Evolutionary conservation across 148 eudicot species (phyloP).

Genomic region (Chenopodium berlandieri): DNA sequence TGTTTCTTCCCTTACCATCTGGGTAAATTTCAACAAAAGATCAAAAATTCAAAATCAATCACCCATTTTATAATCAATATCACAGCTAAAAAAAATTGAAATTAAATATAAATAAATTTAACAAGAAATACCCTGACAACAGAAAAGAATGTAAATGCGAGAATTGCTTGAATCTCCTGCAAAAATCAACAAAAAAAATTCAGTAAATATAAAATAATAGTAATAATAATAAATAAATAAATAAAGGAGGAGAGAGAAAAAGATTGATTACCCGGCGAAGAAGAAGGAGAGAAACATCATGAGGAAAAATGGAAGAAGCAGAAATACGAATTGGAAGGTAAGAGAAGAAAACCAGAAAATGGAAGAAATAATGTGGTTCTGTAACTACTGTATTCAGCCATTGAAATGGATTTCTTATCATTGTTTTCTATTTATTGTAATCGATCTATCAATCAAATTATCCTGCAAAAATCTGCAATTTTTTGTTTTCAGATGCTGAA

Average conservation of each 20-base stretch:
- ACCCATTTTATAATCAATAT: background rate
- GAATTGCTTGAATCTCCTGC: slow-evolving; percentile 84
- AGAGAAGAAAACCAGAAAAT: slow-evolving; percentile 77
- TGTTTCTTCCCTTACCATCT: slow-evolving; percentile 84
- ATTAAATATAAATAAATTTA: background rate
- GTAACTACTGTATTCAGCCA: slow-evolving; percentile 56
- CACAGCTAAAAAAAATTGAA: background rate
- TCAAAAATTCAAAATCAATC: background rate
- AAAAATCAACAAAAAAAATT: background rate
- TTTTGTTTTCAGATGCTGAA: background rate
- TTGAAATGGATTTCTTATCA: slow-evolving; percentile 37
- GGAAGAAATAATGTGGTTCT: slow-evolving; percentile 67
- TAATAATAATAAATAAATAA: no score
- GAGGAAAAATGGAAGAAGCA: slow-evolving; percentile 53
- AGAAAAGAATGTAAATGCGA: slow-evolving; percentile 61
- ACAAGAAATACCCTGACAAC: slow-evolving; percentile 55
- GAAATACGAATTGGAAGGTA: slow-evolving; percentile 79
- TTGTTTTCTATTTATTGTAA: slow-evolving; percentile 1
- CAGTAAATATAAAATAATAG: no score
- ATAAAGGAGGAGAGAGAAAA: background rate
- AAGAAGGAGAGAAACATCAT: slow-evolving; percentile 49
- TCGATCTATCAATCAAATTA: background rate
- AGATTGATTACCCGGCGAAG: slow-evolving; percentile 61
- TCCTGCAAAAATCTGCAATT: background rate
- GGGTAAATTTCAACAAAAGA: background rate